Evolutionary conservation across 139 green algal genomes (phyloP), one percentile per base, ranked within the genome.

Genomic region (Nannochloris sp.): DNA sequence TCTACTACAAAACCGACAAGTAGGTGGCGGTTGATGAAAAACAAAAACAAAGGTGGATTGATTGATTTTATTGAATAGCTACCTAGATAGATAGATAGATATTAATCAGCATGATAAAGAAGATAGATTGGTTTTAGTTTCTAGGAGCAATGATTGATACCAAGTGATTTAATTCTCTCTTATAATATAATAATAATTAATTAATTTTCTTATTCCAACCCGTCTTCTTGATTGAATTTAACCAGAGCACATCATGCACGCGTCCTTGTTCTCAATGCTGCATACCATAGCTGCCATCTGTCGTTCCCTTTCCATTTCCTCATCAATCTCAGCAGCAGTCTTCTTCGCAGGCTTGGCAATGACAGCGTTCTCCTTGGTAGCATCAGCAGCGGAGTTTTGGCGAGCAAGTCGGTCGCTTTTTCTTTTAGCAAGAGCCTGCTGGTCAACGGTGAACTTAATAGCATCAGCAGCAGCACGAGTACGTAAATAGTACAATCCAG

Each of bases 381-480:
- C 46, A 35, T 72, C 65, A 31, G 59, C 35, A 33, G 19, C 33
- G 6, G 34, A 42, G 35, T 55, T 65, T 32, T 60, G 9, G 31
- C 44, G 30, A 37, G 38, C 29, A 4, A 58, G 56, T 23, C 73
- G 59, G 48, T 80, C 81, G 44, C 59, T 77, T 44, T 75, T 72
- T 7, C 35, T 56, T 46, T 27, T 73, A 46, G 42, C 63, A 64
- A 70, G 77, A 2, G 77, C 64, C 67, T 80, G 71, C 72, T 93
- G 81, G 73, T 99, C 93, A 12, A 99, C 93, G 2, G 93, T 99
- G 79, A 99, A 99, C 88, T 99, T 97, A 82, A 99, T 97, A 69
- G 93, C 93, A 61, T 99, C 93, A 2, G 92, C 93, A 23, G 93
- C 93, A 33, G 88, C 79, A 57, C 88, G 75, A 4, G 91, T 95